phyloP scores from a whole-genome alignment of 1,284 basidiomycete species.

The Malassezia furfur region DNA sequence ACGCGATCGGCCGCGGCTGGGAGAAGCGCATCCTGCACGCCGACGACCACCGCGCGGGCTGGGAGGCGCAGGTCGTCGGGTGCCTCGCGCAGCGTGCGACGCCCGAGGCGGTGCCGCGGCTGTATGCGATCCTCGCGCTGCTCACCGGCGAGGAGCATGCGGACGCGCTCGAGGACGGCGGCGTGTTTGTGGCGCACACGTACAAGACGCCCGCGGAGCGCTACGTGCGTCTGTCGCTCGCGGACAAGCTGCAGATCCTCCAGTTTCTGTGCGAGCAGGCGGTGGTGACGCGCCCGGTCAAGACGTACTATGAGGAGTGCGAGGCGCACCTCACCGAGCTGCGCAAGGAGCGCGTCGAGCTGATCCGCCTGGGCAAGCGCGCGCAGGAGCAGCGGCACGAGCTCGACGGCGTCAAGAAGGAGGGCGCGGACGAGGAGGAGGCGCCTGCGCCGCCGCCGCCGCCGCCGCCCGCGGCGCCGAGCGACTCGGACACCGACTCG shows the following conservation, averaged over 20 bases:
- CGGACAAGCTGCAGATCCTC: conserved; percentile 74
- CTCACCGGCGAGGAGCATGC: conserved; percentile 37
- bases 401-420: conserved; percentile 10
- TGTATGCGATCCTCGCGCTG: conserved; percentile 39
- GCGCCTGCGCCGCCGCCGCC: neutral
- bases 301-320: conserved; percentile 78
- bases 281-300: conserved; percentile 76
- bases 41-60: conserved; percentile 35
- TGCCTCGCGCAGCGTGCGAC: conserved; percentile 34
- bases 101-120: conserved; percentile 31
- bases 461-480: neutral
- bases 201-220: conserved; percentile 49
- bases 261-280: conserved; percentile 80
- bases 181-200: conserved; percentile 25
- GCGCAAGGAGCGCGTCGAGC: conserved; percentile 88
- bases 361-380: conserved; percentile 75
- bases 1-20: conserved; percentile 29
- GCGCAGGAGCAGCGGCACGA: conserved; percentile 10
- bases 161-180: conserved; percentile 10
- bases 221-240: conserved; percentile 64
- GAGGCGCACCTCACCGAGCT: conserved; percentile 80
- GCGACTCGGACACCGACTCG: conserved; percentile 12
- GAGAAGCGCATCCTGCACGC: conserved; percentile 27
- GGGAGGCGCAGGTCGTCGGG: conserved; percentile 35
- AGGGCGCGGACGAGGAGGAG: neutral